These are phyloP conservation scores for Cyberlindnera petersonii DNA, from an alignment of 805 yeast genomes.

Conservation along the genomic window DNA sequence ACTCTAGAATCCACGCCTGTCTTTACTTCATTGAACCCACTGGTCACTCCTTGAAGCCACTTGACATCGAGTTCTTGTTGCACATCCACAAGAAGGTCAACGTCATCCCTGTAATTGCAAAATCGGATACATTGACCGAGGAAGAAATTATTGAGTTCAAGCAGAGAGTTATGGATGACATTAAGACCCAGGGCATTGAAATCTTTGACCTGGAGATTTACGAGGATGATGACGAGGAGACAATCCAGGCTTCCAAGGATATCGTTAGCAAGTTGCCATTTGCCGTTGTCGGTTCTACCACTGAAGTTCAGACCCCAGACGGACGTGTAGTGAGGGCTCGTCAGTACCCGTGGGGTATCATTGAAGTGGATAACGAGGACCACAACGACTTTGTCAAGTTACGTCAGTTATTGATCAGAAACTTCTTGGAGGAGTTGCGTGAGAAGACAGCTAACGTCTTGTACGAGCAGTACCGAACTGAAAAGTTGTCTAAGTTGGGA, in stretches of 20 bases:
- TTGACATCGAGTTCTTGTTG: conserved; percentile 86
- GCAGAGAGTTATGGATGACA: conserved; percentile 70
- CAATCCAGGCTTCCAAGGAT: conserved; percentile 58
- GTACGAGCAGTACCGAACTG: conserved; percentile 87
- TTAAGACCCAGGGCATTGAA: conserved; percentile 67
- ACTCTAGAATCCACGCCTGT: conserved; percentile 88
- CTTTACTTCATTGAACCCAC: conserved; percentile 95
- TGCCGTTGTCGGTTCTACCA: conserved; percentile 90
- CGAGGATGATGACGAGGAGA: conserved; percentile 84
- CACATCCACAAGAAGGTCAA: conserved; percentile 87
- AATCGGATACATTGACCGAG: conserved; percentile 88
- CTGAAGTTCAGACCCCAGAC: conserved; percentile 60
- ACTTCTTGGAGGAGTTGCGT: conserved; percentile 88
- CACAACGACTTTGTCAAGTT: conserved; percentile 90
- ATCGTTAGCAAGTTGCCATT: conserved; percentile 77
- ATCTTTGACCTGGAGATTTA: conserved; percentile 74
- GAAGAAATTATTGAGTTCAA: conserved; percentile 80
- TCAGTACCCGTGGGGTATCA: conserved; percentile 93
- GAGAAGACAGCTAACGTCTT: conserved; percentile 73
- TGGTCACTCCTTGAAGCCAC: conserved; percentile 85
- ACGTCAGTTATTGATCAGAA: conserved; percentile 84
- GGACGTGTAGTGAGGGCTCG: conserved; percentile 88
- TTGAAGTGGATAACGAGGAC: conserved; percentile 91
- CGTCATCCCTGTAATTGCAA: conserved; percentile 90
- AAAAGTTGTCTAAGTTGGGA: conserved; percentile 76